Conservation (phyloP, 2,329 filamentous ascomycete species). For the Aspergillus sclerotialis region DNA sequence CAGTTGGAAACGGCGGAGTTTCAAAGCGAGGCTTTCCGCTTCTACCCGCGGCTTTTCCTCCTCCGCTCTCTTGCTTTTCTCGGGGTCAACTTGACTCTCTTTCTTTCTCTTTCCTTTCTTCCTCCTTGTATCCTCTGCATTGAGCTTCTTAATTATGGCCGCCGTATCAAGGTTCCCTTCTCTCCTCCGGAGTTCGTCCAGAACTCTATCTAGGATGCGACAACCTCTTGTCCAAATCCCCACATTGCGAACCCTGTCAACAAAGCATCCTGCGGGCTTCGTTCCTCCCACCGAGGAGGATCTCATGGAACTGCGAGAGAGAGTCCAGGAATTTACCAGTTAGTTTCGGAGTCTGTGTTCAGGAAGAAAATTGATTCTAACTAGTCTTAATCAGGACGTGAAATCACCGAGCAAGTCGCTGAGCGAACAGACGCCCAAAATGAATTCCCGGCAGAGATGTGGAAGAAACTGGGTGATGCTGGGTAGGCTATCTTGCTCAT, state of each 20-base stretch:
- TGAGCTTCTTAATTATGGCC: slow-evolving; percentile 23
- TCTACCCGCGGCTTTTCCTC: slow-evolving; percentile 30
- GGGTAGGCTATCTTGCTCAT: slow-evolving; percentile 39
- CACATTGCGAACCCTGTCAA: slow-evolving; percentile 48
- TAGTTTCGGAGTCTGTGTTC: slow-evolving; percentile 8
- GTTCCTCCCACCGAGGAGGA: slow-evolving; percentile 63
- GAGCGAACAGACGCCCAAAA: slow-evolving; percentile 77
- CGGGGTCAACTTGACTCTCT: background rate
- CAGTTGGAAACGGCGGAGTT: slow-evolving; percentile 18
- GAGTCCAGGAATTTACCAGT: slow-evolving; percentile 79
- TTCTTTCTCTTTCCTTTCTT: slow-evolving; percentile 4
- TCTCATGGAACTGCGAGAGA: slow-evolving; percentile 70
- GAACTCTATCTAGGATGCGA: slow-evolving; percentile 18
- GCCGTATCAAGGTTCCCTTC: slow-evolving; percentile 22
- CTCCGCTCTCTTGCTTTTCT: slow-evolving; percentile 3
- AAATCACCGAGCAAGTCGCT: slow-evolving; percentile 78
- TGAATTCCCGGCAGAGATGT: slow-evolving; percentile 84
- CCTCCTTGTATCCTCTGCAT: background rate
- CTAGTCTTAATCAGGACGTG: slow-evolving; percentile 50
- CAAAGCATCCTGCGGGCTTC: slow-evolving; percentile 62
- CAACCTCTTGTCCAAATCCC: slow-evolving; percentile 24
- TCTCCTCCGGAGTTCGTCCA: slow-evolving; percentile 25
- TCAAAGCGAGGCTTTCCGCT: slow-evolving; percentile 39
- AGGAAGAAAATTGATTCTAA: background rate
- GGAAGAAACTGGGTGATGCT: slow-evolving; percentile 86